These are phyloP conservation scores for Aspergillus biplanus DNA, from an alignment of 495 filamentous ascomycete species.

Conservation along the genomic window DNA sequence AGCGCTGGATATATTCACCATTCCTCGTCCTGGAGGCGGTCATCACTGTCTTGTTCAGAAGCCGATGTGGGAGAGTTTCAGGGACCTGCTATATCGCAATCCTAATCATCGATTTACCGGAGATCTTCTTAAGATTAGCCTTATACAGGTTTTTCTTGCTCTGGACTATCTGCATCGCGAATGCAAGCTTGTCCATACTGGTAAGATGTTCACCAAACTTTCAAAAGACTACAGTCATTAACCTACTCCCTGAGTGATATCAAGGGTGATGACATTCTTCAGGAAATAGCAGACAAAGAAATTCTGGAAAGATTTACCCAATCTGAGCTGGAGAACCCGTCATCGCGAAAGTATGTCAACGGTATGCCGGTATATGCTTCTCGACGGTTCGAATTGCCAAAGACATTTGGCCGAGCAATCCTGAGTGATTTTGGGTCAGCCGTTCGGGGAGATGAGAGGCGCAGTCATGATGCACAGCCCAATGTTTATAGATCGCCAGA, in stretches of 20 bases:
- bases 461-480: conserved; percentile 40
- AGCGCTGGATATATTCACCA: conserved; percentile 38
- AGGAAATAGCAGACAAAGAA: conserved; percentile 42
- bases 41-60: conserved; percentile 45
- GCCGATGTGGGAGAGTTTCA: conserved; percentile 46
- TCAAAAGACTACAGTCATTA: too few species aligned
- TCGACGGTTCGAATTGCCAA: conserved; percentile 38
- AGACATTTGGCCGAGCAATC: conserved; percentile 29
- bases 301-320: conserved; percentile 41
- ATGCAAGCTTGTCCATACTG: conserved; percentile 54
- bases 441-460: conserved; percentile 53
- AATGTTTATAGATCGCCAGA: conserved; percentile 52
- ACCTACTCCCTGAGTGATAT: conserved; percentile 35
- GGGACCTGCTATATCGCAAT: conserved; percentile 37
- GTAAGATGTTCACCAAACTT: conserved; percentile 25
- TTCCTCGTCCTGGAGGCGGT: conserved; percentile 29
- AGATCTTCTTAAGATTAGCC: conserved; percentile 35
- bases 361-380: conserved; percentile 40
- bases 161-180: conserved; percentile 51
- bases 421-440: conserved; percentile 85
- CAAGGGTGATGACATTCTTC: conserved; percentile 48
- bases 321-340: conserved; percentile 37
- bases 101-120: conserved; percentile 35
- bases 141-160: conserved; percentile 41
- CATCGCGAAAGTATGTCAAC: conserved; percentile 40